Evolutionary conservation across 2,329 filamentous ascomycete species (phyloP).

Genomic region (Fusarium cyanostomum): DNA sequence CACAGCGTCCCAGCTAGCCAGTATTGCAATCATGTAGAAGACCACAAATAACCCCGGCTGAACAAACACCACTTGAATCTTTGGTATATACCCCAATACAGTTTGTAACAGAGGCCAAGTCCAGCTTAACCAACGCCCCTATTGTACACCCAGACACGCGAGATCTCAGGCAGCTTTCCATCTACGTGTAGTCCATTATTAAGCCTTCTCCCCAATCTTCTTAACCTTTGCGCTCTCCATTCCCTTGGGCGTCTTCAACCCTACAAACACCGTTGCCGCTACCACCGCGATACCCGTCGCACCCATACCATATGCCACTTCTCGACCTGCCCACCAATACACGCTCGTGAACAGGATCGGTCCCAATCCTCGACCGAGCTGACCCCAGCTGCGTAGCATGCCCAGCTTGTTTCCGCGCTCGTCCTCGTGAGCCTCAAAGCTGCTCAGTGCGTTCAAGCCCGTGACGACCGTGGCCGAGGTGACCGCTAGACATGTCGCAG

Average conservation of each 20-base stretch:
- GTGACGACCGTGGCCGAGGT: conserved; percentile 97
- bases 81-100: conserved; percentile 1
- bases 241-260: conserved; percentile 70
- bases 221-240: conserved; percentile 27
- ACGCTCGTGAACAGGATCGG: conserved; percentile 92
- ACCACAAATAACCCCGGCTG: too few species aligned
- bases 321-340: conserved; percentile 97
- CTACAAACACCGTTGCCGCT: conserved; percentile 73
- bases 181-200: conserved; percentile 10
- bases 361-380: conserved; percentile 86
- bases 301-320: conserved; percentile 84
- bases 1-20: too few species aligned
- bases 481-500: conserved; percentile 84
- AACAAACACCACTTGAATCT: background rate
- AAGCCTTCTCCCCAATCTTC: conserved; percentile 30
- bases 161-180: background rate
- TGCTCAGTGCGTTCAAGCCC: conserved; percentile 88
- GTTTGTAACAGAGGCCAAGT: conserved; percentile 18
- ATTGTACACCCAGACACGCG: conserved; percentile 4
- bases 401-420: conserved; percentile 90
- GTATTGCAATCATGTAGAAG: background rate
- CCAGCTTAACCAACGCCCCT: conserved; percentile 22
- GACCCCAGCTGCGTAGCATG: conserved; percentile 81
- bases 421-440: conserved; percentile 82
- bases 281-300: conserved; percentile 83